Base-by-base conservation (phyloP, 2,329 filamentous ascomycete genomes). In the Cadophora gregata region DNA sequence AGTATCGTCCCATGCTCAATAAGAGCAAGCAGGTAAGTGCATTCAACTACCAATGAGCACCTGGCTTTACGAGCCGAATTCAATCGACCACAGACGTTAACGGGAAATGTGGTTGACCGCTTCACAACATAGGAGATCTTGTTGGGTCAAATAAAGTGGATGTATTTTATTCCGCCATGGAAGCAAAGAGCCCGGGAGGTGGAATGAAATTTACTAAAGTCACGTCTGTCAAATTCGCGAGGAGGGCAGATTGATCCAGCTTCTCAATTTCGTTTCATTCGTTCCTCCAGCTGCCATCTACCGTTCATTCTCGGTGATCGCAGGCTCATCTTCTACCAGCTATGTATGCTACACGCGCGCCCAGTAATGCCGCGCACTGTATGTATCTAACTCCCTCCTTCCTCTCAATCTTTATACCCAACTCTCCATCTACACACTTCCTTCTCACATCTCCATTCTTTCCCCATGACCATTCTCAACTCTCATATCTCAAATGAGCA, bases 251-350 rank as follows among this genome's bases (percentile, higher is more conserved):
- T 16, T 2, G 8, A 8, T 53, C 14, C 29, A 24, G 53, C 29
- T 59, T 47, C 33, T 47, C 38, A n/a, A 45, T 47, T 59, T 47
- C 42, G 25, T 45, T 45, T 47, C 25, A 7, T 59, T 47, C 31
- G 24, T 29, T 16, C 25, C 25, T 48, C 27, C 24, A 6, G 16
- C 24, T 27, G 2, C 58, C 38, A 29, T 47, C 58, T 29, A 42
- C n/a, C n/a, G 29, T 60, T 14, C 58, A 60, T 31, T 48, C 25
- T 31, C 45, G n/a, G 38, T 47, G 31, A 48, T 31, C 38, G 16
- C 16, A 48, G 25, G 25, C 8, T 3, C 16, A 4, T 47, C 38
- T 24, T 48, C 38, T 31, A 25, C 29, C 36, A 21, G 29, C 27
- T 42, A 47, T 48, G 38, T 29, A 47, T 60, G 45, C 58, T 33